Evolutionary conservation across 805 yeast genomes (phyloP), one percentile per base, ranked within the genome.

Genomic region (Sungouiozyma ichnusensis): DNA sequence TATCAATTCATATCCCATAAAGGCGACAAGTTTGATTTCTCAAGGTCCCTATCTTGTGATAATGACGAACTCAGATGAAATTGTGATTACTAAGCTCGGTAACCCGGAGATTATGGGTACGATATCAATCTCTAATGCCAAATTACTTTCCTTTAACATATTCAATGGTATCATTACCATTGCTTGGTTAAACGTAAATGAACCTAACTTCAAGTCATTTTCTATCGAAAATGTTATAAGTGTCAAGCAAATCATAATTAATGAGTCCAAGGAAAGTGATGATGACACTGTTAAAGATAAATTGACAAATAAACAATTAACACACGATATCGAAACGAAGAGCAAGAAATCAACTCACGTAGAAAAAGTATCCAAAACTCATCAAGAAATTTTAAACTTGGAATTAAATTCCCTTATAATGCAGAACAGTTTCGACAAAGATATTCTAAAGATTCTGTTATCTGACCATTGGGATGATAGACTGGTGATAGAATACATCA

Each of bases 121-220:
- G 32, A 27, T 18, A 3, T 38, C 35, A 29, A 16, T 41, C 4
- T 15, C n/a, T 14, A 20, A 37, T 8, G 44, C 46, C 18, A 40
- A 44, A 24, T 29, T 51, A 3, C 29, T 24, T 24, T 24, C 29
- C 6, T 24, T 7, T 24, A 24, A 6, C 29, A 24, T 24, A 24
- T 24, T 24, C 29, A 44, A 48, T 8, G 39, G 46, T 8, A 44
- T 44, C 13, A 36, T 63, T 3, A 45, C 66, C 29, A 39, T 66
- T 3, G 61, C 69, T 14, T 66, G 68, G 67, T 48, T 58, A 16
- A 58, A 57, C 42, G 68, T 61, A 2, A 57, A 67, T 38, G 70
- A 64, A 43, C 71, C 71, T 32, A 60, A 57, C 40, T 65, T 68
- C 41, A 55, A 58, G 41, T 24, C 52, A 1, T 46, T 62, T 20